Base-by-base conservation (phyloP, 2,329 filamentous ascomycete species). In the Hysterium pulicare region DNA sequence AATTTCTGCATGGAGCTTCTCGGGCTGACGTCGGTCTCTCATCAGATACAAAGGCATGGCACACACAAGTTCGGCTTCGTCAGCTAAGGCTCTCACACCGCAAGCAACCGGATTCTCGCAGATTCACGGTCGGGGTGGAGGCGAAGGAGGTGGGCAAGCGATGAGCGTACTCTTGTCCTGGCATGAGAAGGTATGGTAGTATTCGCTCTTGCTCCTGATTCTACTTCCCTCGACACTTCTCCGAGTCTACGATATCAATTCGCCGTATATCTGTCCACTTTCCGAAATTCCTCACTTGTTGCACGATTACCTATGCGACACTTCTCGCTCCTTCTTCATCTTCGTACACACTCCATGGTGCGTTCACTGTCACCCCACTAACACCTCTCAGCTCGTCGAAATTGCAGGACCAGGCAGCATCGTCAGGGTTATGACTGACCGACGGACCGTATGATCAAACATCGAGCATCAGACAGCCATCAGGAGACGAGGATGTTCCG, bases 101-200 rank as follows among this genome's bases (percentile, higher is more conserved):
- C 87, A 95, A 70, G 76, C 80, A 43, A 94, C 90, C 4, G 90
- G 90, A 6, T 96, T 96, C 72, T 90, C 86, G 59, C 91, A 96
- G 70, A 79, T 91, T 47, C 75, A 77, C 55, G 61, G 68, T 38
- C 71, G 80, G 53, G 70, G 79, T 47, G 77, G 77, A 41, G 79
- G 77, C 33, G 81, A 82, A 45, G 86, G 87, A 35, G 84, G 88
- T 48, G 87, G 88, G 26, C 84, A 90, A 44, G 86, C 85, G 41
- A 97, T 97, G 93, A 97, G 93, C 64, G 93, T 98, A 39, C 69
- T 98, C 64, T 74, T 98, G 54, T 96, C 90, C 71, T 98, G 93
- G 93, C 93, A 98, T 66, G 93, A 98, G 76, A 98, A 96, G 73
- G 72, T 75, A 64, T 38, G 47, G n/a, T n/a, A n/a, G n/a, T n/a